Percentiles rank a stretch among this genome's conserved stretches.
phyloP scores from a whole-genome alignment of 352 stramenopile genomes.

The Globisporangium camurandrum region DNA sequence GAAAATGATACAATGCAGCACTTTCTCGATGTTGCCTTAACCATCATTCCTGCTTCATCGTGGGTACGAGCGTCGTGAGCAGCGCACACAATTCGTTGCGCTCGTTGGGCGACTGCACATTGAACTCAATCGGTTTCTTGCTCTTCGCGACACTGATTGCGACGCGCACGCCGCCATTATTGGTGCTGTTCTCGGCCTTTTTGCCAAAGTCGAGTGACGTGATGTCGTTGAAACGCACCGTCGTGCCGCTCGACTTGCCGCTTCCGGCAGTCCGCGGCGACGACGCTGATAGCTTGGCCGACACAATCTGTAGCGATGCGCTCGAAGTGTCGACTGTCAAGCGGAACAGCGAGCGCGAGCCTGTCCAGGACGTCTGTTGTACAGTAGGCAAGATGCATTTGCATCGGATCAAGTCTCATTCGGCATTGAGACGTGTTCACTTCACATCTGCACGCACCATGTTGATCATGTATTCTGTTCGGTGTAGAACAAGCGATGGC shows the following conservation, averaged over 20 bases:
- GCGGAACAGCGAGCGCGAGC: conserved; percentile 26
- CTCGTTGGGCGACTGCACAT: conserved; percentile 35
- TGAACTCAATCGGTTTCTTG: conserved; percentile 30
- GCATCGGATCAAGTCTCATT: too few relatives aligned
- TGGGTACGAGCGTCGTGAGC: conserved; percentile 11
- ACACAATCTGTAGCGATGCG: conserved; percentile 18
- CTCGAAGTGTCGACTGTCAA: conserved; percentile 22
- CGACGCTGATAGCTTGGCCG: conserved; percentile 21
- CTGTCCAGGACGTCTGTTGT: conserved; percentile 34
- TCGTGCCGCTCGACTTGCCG: conserved; percentile 16
- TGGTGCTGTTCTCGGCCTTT: conserved; percentile 4
- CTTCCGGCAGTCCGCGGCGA: conserved; percentile 14
- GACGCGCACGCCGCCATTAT: conserved; percentile 6
- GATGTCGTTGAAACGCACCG: conserved; percentile 28
- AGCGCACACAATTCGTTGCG: conserved; percentile 20
- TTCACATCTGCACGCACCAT: conserved; percentile 20
- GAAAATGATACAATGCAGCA: background rate
- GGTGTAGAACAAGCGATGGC: background rate
- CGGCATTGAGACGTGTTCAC: too few relatives aligned
- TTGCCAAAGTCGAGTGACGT: conserved; percentile 22
- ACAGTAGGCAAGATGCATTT: too few relatives aligned
- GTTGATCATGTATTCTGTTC: conserved; percentile 36
- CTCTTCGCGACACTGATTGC: conserved; percentile 9
- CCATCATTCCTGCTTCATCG: conserved; percentile 4
- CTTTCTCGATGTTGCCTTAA: background rate